A percentile compares a stretch with the other conserved stretches of the same genome.
Conservation (phyloP, 1,284 basidiomycete genomes). For the Ganoderma lingzhi region DNA sequence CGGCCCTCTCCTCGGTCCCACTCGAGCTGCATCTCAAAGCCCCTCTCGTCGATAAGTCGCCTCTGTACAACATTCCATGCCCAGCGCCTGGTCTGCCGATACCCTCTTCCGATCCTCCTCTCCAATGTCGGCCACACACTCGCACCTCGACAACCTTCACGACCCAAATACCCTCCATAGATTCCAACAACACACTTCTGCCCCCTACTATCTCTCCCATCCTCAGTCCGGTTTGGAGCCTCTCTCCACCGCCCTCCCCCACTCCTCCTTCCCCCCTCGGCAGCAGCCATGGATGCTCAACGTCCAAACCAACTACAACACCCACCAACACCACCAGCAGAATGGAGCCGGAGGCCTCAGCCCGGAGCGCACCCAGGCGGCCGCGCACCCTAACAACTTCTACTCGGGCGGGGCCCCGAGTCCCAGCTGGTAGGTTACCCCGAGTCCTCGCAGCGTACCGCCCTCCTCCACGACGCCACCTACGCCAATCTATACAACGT, state of each 20-base stretch:
- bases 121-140: constrained; percentile 32
- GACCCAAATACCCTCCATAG: constrained; percentile 34
- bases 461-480: constrained; percentile 38
- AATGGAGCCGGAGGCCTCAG: constrained; percentile 31
- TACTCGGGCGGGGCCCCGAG: constrained; percentile 35
- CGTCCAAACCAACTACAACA: constrained; percentile 35
- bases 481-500: constrained; percentile 37
- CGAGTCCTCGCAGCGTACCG: constrained; percentile 46
- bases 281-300: constrained; percentile 39
- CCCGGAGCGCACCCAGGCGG: constrained; percentile 23
- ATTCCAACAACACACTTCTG: constrained; percentile 33
- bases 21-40: constrained; percentile 24
- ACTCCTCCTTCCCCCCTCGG: constrained; percentile 29
- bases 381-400: constrained; percentile 31
- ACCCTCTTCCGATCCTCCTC: constrained; percentile 28
- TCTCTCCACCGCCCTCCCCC: constrained; percentile 32
- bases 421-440: constrained; percentile 42
- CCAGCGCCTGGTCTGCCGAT: constrained; percentile 29
- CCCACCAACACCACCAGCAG: constrained; percentile 33
- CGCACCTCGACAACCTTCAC: constrained; percentile 35
- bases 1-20: constrained; percentile 8
- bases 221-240: constrained; percentile 33
- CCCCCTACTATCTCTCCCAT: constrained; percentile 35
- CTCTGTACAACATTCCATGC: constrained; percentile 25
- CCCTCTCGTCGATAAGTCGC: constrained; percentile 7